These are phyloP conservation scores for Scheffersomyces lignicola DNA, from an alignment of 1,139 yeast species.

Conservation along the genomic window DNA sequence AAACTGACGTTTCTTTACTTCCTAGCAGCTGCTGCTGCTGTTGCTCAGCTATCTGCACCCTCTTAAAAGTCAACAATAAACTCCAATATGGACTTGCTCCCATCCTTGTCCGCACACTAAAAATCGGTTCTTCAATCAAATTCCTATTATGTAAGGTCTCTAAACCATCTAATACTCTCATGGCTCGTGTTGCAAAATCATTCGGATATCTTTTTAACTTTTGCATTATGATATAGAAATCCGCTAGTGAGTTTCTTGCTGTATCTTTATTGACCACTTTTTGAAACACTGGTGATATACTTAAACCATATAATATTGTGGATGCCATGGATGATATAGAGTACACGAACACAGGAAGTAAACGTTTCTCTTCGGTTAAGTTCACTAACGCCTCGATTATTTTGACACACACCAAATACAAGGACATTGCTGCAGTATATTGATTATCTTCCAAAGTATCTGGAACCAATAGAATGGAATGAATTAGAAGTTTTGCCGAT, in stretches of 20 bases:
- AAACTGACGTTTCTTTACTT: background rate
- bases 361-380: background rate
- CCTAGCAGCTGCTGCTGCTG: no score
- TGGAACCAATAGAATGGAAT: slow-evolving; percentile 1
- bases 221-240: slow-evolving; percentile 1
- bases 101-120: slow-evolving; percentile 1
- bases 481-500: slow-evolving; percentile 2
- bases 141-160: slow-evolving; percentile 1
- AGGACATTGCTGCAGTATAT: slow-evolving; percentile 1
- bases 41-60: background rate
- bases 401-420: slow-evolving; percentile 3
- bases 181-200: background rate
- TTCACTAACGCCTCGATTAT: background rate
- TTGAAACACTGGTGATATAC: background rate
- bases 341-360: background rate
- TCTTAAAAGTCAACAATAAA: slow-evolving; percentile 1
- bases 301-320: slow-evolving; percentile 1
- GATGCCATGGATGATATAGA: background rate
- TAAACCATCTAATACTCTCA: slow-evolving; percentile 2
- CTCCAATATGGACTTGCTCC: slow-evolving; percentile 3
- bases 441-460: background rate
- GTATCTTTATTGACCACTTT: background rate
- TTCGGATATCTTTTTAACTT: slow-evolving; percentile 2
- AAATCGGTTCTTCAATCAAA: background rate
- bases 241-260: background rate